A percentile compares a stretch with the other conserved stretches of the same genome.
These are phyloP conservation scores for Paramecium octaurelia DNA, from an alignment of 73 alveolate species.

Conservation along the genomic window DNA sequence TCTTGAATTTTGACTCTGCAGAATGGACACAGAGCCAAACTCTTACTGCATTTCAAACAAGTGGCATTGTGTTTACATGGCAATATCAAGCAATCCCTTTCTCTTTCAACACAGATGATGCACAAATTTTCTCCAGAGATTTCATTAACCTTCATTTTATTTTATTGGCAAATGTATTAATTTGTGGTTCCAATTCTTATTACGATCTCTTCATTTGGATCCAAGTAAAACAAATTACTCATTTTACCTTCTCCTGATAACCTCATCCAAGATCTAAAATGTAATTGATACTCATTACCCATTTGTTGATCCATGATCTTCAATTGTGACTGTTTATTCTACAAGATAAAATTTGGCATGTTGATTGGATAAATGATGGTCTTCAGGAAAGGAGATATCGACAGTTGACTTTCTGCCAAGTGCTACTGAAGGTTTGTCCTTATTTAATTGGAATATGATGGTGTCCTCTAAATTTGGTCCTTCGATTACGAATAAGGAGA, in stretches of 20 bases:
- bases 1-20: constrained; percentile 78
- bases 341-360: constrained; percentile 34
- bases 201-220: constrained; percentile 32
- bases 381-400: constrained; percentile 42
- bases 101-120: constrained; percentile 71
- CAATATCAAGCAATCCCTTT: constrained; percentile 74
- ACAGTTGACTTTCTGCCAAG: constrained; percentile 43
- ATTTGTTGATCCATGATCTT: constrained; percentile 48
- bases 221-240: background rate
- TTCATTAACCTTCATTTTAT: constrained; percentile 2
- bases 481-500: background rate
- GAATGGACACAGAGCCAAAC: constrained; percentile 72
- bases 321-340: background rate
- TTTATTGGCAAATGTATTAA: constrained; percentile 44
- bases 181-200: constrained; percentile 60
- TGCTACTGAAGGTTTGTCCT: constrained; percentile 9
- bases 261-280: constrained; percentile 56
- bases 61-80: constrained; percentile 86
- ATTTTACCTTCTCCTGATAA: constrained; percentile 53
- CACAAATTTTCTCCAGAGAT: constrained; percentile 45
- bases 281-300: background rate
- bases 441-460: background rate
- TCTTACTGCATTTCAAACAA: constrained; percentile 79
- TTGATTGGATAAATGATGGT: constrained; percentile 36
- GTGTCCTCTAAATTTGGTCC: constrained; percentile 33